Conservation (phyloP, 2,329 filamentous ascomycete genomes). For the Helotiales sp. region DNA sequence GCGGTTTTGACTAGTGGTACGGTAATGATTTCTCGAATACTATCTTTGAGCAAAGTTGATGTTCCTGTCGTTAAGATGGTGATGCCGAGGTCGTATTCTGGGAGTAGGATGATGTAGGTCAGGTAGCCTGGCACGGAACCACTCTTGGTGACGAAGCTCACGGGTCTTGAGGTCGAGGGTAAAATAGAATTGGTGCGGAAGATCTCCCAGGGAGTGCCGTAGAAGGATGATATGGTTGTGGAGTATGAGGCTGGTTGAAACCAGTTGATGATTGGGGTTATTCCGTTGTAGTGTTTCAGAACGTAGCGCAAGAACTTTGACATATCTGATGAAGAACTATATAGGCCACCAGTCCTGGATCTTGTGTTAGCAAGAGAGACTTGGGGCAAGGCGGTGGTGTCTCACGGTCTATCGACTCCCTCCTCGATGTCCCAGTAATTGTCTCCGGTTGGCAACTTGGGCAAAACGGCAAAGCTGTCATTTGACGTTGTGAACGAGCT, state of each 20-base stretch:
- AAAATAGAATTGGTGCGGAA: conserved; percentile 1
- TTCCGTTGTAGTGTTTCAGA: neutral
- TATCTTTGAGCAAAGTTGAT: neutral
- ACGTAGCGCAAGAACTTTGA: conserved; percentile 2
- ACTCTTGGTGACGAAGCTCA: neutral
- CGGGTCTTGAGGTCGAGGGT: neutral
- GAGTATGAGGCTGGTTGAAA: conserved; percentile 1
- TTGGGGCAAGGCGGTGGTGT: neutral
- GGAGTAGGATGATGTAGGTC: conserved; percentile 1
- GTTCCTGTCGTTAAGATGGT: neutral
- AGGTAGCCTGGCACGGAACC: neutral
- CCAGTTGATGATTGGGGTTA: conserved; percentile 1
- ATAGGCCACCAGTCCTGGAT: neutral
- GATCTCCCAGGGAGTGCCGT: conserved; percentile 3
- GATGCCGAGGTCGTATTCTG: neutral
- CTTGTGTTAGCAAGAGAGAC: neutral
- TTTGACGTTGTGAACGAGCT: neutral
- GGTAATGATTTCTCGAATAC: neutral
- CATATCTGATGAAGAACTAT: conserved; percentile 1
- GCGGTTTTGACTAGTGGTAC: neutral
- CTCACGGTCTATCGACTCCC: conserved; percentile 1
- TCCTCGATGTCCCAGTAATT: conserved; percentile 1
- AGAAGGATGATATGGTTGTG: neutral
- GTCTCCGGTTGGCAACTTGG: neutral
- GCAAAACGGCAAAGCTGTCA: conserved; percentile 1